Base-by-base conservation (phyloP, 768 basidiomycete species). In the Hebeloma cylindrosporum region DNA sequence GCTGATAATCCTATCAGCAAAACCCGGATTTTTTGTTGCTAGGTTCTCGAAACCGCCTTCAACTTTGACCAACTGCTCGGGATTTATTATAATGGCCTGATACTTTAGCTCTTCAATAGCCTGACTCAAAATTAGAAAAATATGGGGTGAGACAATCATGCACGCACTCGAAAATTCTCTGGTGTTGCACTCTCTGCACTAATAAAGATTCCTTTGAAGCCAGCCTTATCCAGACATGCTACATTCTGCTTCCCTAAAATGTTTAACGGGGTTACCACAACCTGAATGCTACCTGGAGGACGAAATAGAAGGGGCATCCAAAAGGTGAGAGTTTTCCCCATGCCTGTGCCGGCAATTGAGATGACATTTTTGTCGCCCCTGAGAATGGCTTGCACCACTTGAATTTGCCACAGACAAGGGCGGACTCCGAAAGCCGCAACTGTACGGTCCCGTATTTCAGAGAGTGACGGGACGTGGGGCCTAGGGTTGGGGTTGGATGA, bases 271-370 rank as follows among this genome's bases (percentile, higher is more conserved):
- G n/a, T n/a, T n/a, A 57, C 46, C 20, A 59, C 16, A 14, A 59
- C 50, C 3, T 33, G 50, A 20, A 56, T 54, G 3, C 43, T 43
- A 10, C 45, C 26, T 9, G 36, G 22, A 17, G n/a, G n/a, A n/a
- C 40, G 35, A 32, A 56, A 56, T 2, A 58, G 38, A 10, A 58
- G 41, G 3, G 52, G 54, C 2, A 56, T 53, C 50, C 54, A 58
- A 48, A 56, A 56, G 1, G 52, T 56, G 2, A 60, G 32, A 9
- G 59, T 56, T 33, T 60, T 58, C 11, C 55, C 60, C 14, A 45
- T 45, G 9, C 58, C 55, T 20, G 60, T 59, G 10, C 46, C 23
- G 2, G 60, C 47, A 27, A 60, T 54, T 1, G 45, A 36, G n/a
- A 36, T 20, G 30, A 51, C 38, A 34, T 59, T 53, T 49, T 41